Evolutionary conservation across 2,329 filamentous ascomycete species (phyloP).

Genomic region (Trichoderma sp.): DNA sequence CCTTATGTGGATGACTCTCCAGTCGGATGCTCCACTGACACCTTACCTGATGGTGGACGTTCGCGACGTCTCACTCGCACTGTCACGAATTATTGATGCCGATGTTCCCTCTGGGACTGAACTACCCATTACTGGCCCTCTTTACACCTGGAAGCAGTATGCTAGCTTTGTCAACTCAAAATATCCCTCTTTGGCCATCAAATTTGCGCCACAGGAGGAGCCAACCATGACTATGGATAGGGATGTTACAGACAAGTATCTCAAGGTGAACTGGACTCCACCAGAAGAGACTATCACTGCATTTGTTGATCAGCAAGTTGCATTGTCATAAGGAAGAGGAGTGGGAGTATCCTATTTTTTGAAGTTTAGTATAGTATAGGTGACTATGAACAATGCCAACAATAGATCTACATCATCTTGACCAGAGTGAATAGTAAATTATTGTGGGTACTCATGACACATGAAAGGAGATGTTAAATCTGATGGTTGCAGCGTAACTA

Average conservation of each 20-base stretch:
- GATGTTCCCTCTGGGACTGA: neutral
- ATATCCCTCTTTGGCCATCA: neutral
- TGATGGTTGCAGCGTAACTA: neutral
- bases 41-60: constrained; percentile 8
- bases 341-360: neutral
- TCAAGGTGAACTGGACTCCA: neutral
- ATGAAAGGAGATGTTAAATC: neutral
- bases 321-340: neutral
- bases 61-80: neutral
- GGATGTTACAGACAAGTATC: neutral
- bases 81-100: neutral
- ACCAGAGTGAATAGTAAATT: neutral
- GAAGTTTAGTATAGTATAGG: neutral
- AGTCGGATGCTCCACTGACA: neutral
- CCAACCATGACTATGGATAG: constrained; percentile 1
- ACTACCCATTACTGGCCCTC: neutral
- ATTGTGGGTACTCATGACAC: neutral
- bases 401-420: neutral
- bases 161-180: neutral
- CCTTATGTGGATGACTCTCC: constrained; percentile 2
- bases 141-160: neutral
- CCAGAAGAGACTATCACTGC: neutral
- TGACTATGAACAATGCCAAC: neutral
- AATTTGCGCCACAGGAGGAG: neutral
- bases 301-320: constrained; percentile 6